Conservation (phyloP, 768 basidiomycete species). For the Lactarius deliciosus region DNA sequence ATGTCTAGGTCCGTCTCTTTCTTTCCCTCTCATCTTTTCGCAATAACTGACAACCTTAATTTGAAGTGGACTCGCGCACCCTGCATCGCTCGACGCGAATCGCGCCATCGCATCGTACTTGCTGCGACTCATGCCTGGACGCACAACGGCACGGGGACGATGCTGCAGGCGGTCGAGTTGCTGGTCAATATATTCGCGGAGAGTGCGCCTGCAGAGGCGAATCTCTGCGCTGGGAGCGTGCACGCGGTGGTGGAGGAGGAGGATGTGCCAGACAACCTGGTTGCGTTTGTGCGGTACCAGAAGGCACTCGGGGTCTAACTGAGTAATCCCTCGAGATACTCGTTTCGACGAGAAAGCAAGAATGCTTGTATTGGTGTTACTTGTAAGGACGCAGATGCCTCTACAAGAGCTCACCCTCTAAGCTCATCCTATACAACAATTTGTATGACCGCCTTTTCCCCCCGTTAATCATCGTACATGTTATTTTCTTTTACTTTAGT, state of each 20-base stretch:
- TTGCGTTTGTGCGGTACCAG: conserved; percentile 75
- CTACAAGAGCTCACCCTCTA: not conserved
- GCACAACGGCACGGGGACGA: conserved; percentile 56
- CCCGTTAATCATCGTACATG: not conserved
- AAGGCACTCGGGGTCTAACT: conserved; percentile 48
- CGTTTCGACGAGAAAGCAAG: not conserved
- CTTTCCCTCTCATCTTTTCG: no score
- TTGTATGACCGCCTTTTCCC: not conserved
- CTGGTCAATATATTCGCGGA: conserved; percentile 94
- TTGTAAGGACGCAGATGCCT: not conserved
- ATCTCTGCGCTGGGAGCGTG: conserved; percentile 66
- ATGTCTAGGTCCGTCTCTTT: no score
- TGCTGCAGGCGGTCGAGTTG: conserved; percentile 76
- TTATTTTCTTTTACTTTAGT: not conserved
- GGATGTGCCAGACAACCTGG: conserved; percentile 67
- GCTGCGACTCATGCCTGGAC: conserved; percentile 48
- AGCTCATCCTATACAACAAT: not conserved
- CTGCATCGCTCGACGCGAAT: conserved; percentile 59
- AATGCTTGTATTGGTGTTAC: not conserved
- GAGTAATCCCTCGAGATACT: no score
- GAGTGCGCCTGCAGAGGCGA: conserved; percentile 78
- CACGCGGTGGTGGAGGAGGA: conserved; percentile 57
- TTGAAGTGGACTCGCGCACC: conserved; percentile 31
- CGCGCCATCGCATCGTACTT: conserved; percentile 65
- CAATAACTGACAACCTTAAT: no score